These are phyloP conservation scores for Magnolia kwangsiensis DNA, from an alignment of 164 flowering plant species.

Conservation along the genomic window DNA sequence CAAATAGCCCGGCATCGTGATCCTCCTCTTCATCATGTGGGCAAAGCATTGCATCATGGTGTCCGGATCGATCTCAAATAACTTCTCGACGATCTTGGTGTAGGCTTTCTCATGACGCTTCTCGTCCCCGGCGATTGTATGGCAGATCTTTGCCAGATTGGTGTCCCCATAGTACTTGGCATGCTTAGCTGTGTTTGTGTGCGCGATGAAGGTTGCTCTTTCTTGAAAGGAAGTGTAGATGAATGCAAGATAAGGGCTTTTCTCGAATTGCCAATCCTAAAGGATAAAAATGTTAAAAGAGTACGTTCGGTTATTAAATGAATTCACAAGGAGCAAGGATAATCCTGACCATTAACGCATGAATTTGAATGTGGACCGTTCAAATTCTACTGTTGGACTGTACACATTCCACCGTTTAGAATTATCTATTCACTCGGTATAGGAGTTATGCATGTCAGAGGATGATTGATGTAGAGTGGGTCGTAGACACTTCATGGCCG, in stretches of 20 bases:
- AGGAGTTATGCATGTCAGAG: too few relatives aligned
- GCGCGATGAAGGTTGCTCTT: slow-evolving; percentile 52
- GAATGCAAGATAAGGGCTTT: slow-evolving; percentile 51
- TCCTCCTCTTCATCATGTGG: slow-evolving; percentile 24
- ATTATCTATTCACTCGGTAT: too few relatives aligned
- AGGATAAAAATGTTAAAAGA: not conserved
- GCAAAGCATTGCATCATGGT: slow-evolving; percentile 15
- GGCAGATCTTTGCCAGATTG: slow-evolving; percentile 51
- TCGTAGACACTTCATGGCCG: too few relatives aligned
- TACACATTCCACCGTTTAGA: too few relatives aligned
- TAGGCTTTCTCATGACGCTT: slow-evolving; percentile 59
- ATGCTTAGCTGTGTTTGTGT: slow-evolving; percentile 48
- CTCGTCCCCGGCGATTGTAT: slow-evolving; percentile 52
- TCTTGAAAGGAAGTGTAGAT: slow-evolving; percentile 60
- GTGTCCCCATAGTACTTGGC: slow-evolving; percentile 46
- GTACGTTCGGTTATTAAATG: not conserved
- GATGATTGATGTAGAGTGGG: too few relatives aligned
- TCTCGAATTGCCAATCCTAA: slow-evolving; percentile 42
- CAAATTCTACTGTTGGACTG: too few relatives aligned
- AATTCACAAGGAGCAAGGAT: too few relatives aligned
- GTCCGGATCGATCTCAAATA: slow-evolving; percentile 45
- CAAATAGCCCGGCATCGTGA: slow-evolving; percentile 23
- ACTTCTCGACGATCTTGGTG: slow-evolving; percentile 48
- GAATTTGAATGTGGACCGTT: too few relatives aligned
- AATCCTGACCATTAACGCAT: too few relatives aligned